Percentiles rank a stretch among this genome's conserved stretches.
phyloP scores from a whole-genome alignment of 2,329 filamentous ascomycete genomes.

The Fusarium heterosporum region DNA sequence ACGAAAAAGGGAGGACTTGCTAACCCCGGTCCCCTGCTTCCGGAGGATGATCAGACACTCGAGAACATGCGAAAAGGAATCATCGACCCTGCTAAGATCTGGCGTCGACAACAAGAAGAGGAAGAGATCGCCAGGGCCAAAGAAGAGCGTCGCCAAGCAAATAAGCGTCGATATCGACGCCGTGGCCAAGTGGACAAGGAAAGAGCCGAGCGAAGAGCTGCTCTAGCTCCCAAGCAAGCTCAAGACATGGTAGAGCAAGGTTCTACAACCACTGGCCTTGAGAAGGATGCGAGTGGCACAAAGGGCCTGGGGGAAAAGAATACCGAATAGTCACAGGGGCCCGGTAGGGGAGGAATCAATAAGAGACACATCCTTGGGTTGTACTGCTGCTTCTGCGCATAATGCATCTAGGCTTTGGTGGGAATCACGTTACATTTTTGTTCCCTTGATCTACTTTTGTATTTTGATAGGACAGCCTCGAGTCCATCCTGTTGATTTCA shows the following conservation, averaged over 20 bases:
- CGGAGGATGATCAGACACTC: constrained; percentile 30
- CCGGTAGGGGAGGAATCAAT: neutral
- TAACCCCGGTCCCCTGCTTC: constrained; percentile 36
- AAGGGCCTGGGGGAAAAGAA: constrained; percentile 1
- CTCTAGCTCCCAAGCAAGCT: constrained; percentile 12
- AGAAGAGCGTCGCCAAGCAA: constrained; percentile 39
- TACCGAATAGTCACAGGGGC: neutral
- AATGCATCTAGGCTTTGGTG: neutral
- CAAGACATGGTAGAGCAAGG: neutral
- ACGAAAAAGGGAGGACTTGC: constrained; percentile 37
- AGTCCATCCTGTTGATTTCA: neutral
- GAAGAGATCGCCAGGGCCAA: constrained; percentile 25
- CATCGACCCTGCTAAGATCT: constrained; percentile 32
- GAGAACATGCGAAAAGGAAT: constrained; percentile 35
- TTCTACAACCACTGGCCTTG: neutral
- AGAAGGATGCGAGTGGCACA: neutral
- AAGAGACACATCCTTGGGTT: neutral
- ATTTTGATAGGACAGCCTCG: neutral
- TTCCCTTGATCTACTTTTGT: neutral
- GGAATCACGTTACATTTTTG: neutral
- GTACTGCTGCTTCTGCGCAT: neutral
- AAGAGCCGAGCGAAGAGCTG: constrained; percentile 26
- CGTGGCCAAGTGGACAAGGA: constrained; percentile 37
- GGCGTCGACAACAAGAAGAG: constrained; percentile 28
- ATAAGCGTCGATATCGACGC: constrained; percentile 43